Evolutionary conservation across 2,329 filamentous ascomycete species (phyloP).

Genomic region (Hansfordia pulvinata): DNA sequence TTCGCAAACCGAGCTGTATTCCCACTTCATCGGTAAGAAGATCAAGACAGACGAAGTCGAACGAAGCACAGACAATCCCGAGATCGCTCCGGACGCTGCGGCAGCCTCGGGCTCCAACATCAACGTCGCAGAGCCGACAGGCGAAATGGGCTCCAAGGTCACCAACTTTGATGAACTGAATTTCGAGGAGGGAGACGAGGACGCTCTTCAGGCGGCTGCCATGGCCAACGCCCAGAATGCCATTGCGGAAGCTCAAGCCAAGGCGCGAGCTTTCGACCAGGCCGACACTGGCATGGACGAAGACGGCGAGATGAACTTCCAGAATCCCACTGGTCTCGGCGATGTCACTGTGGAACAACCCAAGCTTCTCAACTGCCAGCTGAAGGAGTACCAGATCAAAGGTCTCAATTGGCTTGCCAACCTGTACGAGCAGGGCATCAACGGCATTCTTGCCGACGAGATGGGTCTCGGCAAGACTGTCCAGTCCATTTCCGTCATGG

Average conservation of each 20-base stretch:
- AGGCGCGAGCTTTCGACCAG: constrained; percentile 86
- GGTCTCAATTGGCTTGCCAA: constrained; percentile 99
- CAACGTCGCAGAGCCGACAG: constrained; percentile 38
- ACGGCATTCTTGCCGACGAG: constrained; percentile 94
- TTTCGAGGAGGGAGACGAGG: constrained; percentile 91
- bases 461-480: constrained; percentile 99
- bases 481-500: constrained; percentile 98
- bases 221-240: constrained; percentile 94
- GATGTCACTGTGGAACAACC: constrained; percentile 92
- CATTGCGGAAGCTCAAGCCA: constrained; percentile 85
- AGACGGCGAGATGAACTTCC: constrained; percentile 98
- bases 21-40: constrained; percentile 98
- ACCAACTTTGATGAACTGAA: constrained; percentile 91
- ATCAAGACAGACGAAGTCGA: constrained; percentile 96
- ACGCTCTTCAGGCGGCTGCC: constrained; percentile 65
- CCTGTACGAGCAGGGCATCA: constrained; percentile 98
- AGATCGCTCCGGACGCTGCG: constrained; percentile 42
- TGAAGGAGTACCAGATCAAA: constrained; percentile 98
- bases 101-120: constrained; percentile 28
- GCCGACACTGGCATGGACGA: constrained; percentile 60
- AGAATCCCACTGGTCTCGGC: constrained; percentile 90
- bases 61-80: constrained; percentile 70
- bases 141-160: constrained; percentile 52
- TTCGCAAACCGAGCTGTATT: constrained; percentile 96
- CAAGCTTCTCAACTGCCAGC: constrained; percentile 79